These are phyloP conservation scores for Rhypophila decipiens DNA, from an alignment of 495 filamentous ascomycete genomes.

Conservation along the genomic window DNA sequence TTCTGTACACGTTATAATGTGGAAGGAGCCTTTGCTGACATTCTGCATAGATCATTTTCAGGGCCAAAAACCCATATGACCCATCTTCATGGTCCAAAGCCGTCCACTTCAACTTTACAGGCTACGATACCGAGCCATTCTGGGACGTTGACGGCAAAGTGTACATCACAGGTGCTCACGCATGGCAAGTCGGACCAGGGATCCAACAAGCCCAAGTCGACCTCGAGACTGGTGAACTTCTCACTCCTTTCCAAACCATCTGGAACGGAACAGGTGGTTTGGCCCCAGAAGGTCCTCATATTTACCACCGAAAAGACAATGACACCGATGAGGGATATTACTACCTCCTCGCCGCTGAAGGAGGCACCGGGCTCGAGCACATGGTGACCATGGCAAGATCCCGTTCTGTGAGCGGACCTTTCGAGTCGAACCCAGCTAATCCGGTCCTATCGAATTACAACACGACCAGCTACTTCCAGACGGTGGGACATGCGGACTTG, in stretches of 20 bases:
- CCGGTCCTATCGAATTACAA: constrained; percentile 51
- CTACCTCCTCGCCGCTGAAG: constrained; percentile 60
- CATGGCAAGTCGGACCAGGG: constrained; percentile 36
- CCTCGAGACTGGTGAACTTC: constrained; percentile 30
- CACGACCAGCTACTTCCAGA: constrained; percentile 45
- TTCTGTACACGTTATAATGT: neutral
- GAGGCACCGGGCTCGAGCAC: constrained; percentile 53
- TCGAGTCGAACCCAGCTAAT: constrained; percentile 44
- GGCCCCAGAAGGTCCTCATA: constrained; percentile 59
- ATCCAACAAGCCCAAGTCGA: constrained; percentile 32
- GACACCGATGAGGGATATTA: constrained; percentile 57
- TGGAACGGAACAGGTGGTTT: constrained; percentile 41
- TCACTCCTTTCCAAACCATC: constrained; percentile 30
- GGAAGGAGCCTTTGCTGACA: neutral
- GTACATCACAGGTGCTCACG: constrained; percentile 40
- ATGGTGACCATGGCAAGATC: constrained; percentile 20
- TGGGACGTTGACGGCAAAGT: constrained; percentile 46
- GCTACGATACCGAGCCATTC: constrained; percentile 39
- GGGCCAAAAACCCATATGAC: constrained; percentile 28
- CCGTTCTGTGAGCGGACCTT: constrained; percentile 47
- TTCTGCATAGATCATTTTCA: constrained; percentile 39
- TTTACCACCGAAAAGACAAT: too few relatives aligned
- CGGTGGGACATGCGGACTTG: constrained; percentile 45
- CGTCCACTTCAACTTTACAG: constrained; percentile 34
- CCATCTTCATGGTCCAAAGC: constrained; percentile 30